Evolutionary conservation across 306 rosid genomes (phyloP).

Genomic region (Geum urbanum): DNA sequence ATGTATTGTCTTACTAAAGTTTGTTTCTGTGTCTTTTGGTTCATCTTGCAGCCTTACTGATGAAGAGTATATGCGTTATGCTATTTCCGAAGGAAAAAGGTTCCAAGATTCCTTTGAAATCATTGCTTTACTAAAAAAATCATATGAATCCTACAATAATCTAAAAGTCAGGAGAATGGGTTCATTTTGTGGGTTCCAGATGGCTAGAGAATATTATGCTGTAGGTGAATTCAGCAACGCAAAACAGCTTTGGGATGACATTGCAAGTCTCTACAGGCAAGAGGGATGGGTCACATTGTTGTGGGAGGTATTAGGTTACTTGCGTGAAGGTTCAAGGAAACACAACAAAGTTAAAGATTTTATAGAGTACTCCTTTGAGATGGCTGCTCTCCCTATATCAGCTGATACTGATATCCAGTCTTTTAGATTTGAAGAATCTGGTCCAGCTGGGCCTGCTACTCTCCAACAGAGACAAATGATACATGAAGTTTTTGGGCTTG

Average conservation of each 20-base stretch:
- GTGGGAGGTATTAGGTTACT: slow-evolving; percentile 90
- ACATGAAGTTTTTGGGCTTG: slow-evolving; percentile 75
- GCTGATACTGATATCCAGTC: slow-evolving; percentile 48
- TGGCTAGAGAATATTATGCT: slow-evolving; percentile 80
- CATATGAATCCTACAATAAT: slow-evolving; percentile 62
- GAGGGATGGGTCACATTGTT: slow-evolving; percentile 93
- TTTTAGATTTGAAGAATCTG: slow-evolving; percentile 48
- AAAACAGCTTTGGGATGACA: slow-evolving; percentile 51
- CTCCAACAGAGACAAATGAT: slow-evolving; percentile 58
- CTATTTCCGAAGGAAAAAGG: slow-evolving; percentile 77
- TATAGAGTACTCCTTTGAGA: slow-evolving; percentile 90
- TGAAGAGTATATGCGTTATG: slow-evolving; percentile 60
- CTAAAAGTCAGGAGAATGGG: slow-evolving; percentile 64
- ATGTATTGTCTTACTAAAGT: slow-evolving; percentile 21
- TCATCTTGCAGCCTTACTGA: slow-evolving; percentile 72
- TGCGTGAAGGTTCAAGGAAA: slow-evolving; percentile 80
- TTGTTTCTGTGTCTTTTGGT: slow-evolving; percentile 17
- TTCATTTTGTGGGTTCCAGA: slow-evolving; percentile 75
- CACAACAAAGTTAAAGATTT: slow-evolving; percentile 55
- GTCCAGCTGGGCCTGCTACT: slow-evolving; percentile 82
- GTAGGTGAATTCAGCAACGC: slow-evolving; percentile 64
- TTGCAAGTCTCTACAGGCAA: slow-evolving; percentile 82
- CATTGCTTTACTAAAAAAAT: slow-evolving; percentile 69
- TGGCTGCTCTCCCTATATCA: slow-evolving; percentile 86
- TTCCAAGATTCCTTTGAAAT: slow-evolving; percentile 84